phyloP scores from a whole-genome alignment of 2,329 filamentous ascomycete species.

The Rhynchosporium agropyri region DNA sequence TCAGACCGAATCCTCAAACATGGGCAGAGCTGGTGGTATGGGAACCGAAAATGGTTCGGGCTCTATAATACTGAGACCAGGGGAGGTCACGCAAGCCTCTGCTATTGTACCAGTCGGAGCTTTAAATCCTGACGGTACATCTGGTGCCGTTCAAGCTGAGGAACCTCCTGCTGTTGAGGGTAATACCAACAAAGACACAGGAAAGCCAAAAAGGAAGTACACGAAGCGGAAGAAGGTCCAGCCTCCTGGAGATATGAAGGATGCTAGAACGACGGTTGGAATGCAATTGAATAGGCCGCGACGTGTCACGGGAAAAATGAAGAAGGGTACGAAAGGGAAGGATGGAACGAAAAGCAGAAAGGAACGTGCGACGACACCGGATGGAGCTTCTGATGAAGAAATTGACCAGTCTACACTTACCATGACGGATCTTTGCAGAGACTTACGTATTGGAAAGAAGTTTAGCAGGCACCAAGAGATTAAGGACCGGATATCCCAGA shows the following conservation, averaged over 20 bases:
- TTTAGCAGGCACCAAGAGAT: conserved; percentile 76
- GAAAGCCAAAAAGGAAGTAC: conserved; percentile 31
- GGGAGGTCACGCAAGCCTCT: conserved; percentile 24
- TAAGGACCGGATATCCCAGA: conserved; percentile 59
- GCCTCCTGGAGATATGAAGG: conserved; percentile 30
- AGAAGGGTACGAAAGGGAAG: conserved; percentile 41
- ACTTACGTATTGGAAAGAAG: conserved; percentile 71
- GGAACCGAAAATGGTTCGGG: conserved; percentile 17
- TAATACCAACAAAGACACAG: conserved; percentile 25
- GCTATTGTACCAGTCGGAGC: conserved; percentile 33
- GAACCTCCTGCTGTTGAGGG: conserved; percentile 27
- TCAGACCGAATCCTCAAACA: not conserved
- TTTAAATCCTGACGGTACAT: conserved; percentile 38
- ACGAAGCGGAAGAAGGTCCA: conserved; percentile 32
- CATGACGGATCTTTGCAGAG: conserved; percentile 73
- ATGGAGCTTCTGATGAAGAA: conserved; percentile 61
- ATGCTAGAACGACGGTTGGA: conserved; percentile 34
- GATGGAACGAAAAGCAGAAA: conserved; percentile 38
- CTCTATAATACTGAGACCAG: conserved; percentile 16
- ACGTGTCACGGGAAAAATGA: conserved; percentile 25
- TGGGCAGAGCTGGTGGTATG: conserved; percentile 26
- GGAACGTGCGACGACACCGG: conserved; percentile 53
- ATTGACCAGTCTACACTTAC: conserved; percentile 69
- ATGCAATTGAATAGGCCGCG: conserved; percentile 34
- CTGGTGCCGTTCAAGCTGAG: conserved; percentile 26